These are phyloP conservation scores for Cystobasidium slooffiae DNA, from an alignment of 1,284 basidiomycete genomes.

Conservation along the genomic window DNA sequence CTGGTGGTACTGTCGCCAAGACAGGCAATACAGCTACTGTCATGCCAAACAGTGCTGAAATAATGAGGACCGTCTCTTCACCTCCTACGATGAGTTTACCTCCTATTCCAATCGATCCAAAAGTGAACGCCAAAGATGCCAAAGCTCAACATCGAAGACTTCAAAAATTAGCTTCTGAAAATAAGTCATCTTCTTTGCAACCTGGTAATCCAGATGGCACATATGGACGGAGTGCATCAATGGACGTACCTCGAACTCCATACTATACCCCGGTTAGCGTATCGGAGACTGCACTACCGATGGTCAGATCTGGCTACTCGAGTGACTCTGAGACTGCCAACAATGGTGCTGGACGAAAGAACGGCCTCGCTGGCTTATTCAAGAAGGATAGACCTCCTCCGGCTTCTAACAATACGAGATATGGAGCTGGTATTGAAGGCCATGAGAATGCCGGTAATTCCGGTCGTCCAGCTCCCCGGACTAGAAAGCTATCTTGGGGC, in stretches of 20 bases:
- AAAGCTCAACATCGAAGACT: conserved; percentile 30
- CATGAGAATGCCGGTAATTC: not conserved
- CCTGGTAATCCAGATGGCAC: conserved; percentile 30
- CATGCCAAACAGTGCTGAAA: not conserved
- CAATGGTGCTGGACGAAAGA: not conserved
- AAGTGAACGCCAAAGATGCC: conserved; percentile 21
- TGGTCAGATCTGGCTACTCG: conserved; percentile 11
- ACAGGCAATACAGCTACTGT: not conserved
- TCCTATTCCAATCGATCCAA: conserved; percentile 39
- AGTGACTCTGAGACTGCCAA: conserved; percentile 12
- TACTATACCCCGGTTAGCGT: conserved; percentile 15
- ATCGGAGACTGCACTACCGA: conserved; percentile 9
- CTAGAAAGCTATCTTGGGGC: conserved; percentile 23
- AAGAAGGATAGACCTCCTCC: conserved; percentile 5
- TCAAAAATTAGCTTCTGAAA: conserved; percentile 2
- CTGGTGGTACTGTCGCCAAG: not conserved
- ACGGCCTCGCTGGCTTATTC: not conserved
- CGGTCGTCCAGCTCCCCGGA: not conserved
- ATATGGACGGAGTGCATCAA: conserved; percentile 39
- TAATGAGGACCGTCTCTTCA: conserved; percentile 2
- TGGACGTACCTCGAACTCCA: conserved; percentile 29
- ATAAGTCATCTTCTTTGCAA: not conserved
- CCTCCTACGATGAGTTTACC: conserved; percentile 32
- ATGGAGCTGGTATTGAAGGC: conserved; percentile 22
- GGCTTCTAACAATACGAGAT: conserved; percentile 18